Base-by-base conservation (phyloP, 441 rosid species). In the Eruca vesicaria region DNA sequence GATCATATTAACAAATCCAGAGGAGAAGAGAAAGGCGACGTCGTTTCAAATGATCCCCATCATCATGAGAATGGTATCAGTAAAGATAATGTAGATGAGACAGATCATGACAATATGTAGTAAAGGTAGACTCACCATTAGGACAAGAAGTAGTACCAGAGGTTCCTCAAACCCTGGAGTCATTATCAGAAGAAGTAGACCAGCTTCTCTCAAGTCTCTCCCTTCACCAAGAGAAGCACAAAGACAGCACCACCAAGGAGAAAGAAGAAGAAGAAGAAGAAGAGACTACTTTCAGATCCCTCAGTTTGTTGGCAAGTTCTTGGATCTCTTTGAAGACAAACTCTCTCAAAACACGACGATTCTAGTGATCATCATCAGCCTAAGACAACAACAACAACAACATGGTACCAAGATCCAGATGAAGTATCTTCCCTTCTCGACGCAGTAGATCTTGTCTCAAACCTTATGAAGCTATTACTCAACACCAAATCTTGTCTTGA, bases 251-350 rank as follows among this genome's bases (percentile, higher is more conserved):
- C 2, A 57, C 75, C 5, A 70, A 35, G 23, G 75, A 64, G 7
- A 69, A 16, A 6, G 32, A 15, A 50, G 80, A 73, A 45, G 52
- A 45, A 0, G 52, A 43, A 0, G 32, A 26, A 26, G 61, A 79
- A 35, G 76, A n/a, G n/a, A 72, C 38, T 43, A 60, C 16, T 26
- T 69, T 32, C 73, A 80, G 74, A 79, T 86, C 64, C 91, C 93
- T 0, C 85, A 65, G 63, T 82, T 79, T 71, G 79, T 89, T 35
- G 84, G 81, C 7, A 86, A 82, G 74, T 88, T 84, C 74, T 81
- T 93, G 81, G 94, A 88, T 85, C 84, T 87, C 18, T 68, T 88
- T 1, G 87, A 84, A 29, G 88, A 81, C 9, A 78, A 72, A 68
- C 71, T 87, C 32, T 72, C 32, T 72, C 59, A 0, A 74, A 78